Conservation (phyloP, 148 eudicot genomes). For the Vaccinium myrtillus region DNA sequence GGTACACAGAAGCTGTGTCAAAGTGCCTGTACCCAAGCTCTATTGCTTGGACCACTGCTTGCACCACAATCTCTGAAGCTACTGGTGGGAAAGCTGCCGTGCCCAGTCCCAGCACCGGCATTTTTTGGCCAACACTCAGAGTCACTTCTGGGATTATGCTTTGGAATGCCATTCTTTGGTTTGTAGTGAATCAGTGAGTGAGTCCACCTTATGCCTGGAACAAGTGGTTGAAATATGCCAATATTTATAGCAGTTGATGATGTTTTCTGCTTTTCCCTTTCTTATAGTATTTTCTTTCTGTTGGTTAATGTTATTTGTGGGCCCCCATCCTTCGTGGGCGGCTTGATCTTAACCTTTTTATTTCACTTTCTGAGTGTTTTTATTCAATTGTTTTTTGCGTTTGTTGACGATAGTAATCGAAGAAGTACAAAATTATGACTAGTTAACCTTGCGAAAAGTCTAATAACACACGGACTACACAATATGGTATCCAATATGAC, state of each 20-base stretch:
- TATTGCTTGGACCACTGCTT: background rate
- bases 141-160: background rate
- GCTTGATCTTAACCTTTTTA: no score
- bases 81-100: background rate
- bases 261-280: background rate
- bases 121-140: background rate
- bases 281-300: background rate
- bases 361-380: no score
- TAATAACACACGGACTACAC: no score
- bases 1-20: background rate
- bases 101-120: background rate
- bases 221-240: background rate
- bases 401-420: no score
- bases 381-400: no score
- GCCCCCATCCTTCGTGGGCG: no score
- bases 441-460: no score
- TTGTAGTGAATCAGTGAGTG: background rate
- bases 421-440: no score
- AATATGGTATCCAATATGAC: no score
- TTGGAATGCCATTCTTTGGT: background rate
- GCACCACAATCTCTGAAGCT: background rate
- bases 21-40: conserved; percentile 5
- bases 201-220: background rate
- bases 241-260: background rate
- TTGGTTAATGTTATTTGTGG: no score